A percentile compares a stretch with the other conserved stretches of the same genome.
These are phyloP conservation scores for Penicillium sp. DNA, from an alignment of 2,329 filamentous ascomycete species.

Conservation along the genomic window DNA sequence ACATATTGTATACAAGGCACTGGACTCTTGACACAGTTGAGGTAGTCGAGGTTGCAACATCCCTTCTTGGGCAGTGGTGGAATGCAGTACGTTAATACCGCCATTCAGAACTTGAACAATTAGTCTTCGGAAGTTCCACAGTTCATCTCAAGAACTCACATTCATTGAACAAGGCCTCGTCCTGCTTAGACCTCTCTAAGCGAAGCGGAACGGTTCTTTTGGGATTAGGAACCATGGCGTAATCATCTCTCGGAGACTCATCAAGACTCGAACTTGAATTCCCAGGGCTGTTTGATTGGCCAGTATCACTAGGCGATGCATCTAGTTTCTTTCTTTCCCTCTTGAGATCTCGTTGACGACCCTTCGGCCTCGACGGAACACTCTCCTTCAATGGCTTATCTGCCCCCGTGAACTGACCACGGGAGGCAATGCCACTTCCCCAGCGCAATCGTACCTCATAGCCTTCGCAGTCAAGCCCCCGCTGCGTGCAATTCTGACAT, in stretches of 20 bases:
- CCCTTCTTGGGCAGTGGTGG: conserved; percentile 24
- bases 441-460: conserved; percentile 33
- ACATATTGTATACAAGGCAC: conserved; percentile 30
- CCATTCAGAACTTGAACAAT: conserved; percentile 22
- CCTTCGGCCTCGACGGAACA: conserved; percentile 24
- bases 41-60: conserved; percentile 22
- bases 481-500: conserved; percentile 25
- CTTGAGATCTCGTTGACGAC: conserved; percentile 27
- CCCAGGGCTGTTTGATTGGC: background rate
- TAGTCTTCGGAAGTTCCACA: background rate
- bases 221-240: background rate
- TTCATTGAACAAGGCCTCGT: conserved; percentile 24
- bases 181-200: conserved; percentile 1
- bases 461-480: conserved; percentile 29
- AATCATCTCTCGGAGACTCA: background rate
- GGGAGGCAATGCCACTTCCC: conserved; percentile 33
- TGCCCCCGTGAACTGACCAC: conserved; percentile 32
- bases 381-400: conserved; percentile 26
- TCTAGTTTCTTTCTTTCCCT: conserved; percentile 14
- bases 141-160: conserved; percentile 15
- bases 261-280: background rate
- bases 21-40: conserved; percentile 24
- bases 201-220: background rate
- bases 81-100: conserved; percentile 31
- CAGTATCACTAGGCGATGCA: background rate